Conservation (phyloP, 352 stramenopile species). For the Vaucheria bursata region DNA sequence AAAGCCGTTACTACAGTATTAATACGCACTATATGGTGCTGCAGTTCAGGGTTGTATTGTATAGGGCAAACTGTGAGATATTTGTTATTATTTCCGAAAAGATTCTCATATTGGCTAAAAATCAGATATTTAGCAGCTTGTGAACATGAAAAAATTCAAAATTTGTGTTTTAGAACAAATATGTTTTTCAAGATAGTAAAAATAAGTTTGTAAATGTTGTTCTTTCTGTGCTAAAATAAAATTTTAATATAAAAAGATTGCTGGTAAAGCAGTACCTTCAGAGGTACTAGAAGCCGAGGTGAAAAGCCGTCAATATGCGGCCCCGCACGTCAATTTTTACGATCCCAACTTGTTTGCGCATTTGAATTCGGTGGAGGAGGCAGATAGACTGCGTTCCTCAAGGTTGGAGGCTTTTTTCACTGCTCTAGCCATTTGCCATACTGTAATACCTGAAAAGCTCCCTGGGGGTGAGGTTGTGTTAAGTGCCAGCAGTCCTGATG, state of each 20-base stretch:
- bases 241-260: conserved; percentile 13
- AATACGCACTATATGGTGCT: too few species aligned
- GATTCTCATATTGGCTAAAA: too few species aligned
- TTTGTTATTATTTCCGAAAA: too few species aligned
- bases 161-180: too few species aligned
- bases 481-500: conserved; percentile 45
- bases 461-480: conserved; percentile 23
- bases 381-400: conserved; percentile 3
- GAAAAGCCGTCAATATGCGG: conserved; percentile 6
- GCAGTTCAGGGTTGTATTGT: too few species aligned
- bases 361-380: conserved; percentile 14
- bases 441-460: conserved; percentile 84
- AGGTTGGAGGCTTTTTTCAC: conserved; percentile 55
- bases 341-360: conserved; percentile 28
- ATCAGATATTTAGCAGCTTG: too few species aligned
- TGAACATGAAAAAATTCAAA: too few species aligned
- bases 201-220: too few species aligned
- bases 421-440: conserved; percentile 74
- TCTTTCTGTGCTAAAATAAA: too few species aligned
- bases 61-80: too few species aligned
- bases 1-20: too few species aligned
- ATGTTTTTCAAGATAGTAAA: too few species aligned
- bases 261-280: neutral
- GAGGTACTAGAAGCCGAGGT: conserved; percentile 21
- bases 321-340: conserved; percentile 49